Percentiles rank a stretch among this genome's conserved stretches.
phyloP scores from a whole-genome alignment of 345 rosid genomes.

The Nephelium lappaceum region DNA sequence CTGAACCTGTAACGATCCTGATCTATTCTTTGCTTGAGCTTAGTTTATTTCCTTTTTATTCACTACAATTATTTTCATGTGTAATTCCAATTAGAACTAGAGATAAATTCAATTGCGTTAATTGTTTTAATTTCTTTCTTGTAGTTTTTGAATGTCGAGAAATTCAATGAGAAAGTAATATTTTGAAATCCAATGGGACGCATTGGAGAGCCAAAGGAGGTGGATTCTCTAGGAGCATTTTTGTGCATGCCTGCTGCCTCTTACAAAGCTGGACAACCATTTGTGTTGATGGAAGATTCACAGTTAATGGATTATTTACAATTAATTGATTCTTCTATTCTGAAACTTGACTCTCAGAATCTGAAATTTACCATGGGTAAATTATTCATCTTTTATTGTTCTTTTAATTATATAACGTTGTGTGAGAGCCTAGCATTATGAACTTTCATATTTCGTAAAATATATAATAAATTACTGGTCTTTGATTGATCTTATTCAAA shows the following conservation, averaged over 20 bases:
- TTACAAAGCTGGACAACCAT: slow-evolving; percentile 66
- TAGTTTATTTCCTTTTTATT: too few species aligned
- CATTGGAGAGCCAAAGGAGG: slow-evolving; percentile 53
- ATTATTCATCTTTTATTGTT: too few species aligned
- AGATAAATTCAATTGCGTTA: too few species aligned
- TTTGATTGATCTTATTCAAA: too few species aligned
- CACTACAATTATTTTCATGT: too few species aligned
- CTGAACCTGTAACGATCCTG: background rate
- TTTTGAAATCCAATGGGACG: slow-evolving; percentile 54
- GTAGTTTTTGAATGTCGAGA: background rate
- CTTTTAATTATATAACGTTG: too few species aligned
- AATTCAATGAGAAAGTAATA: slow-evolving; percentile 20
- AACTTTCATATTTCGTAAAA: too few species aligned
- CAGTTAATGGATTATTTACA: slow-evolving; percentile 50
- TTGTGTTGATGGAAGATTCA: slow-evolving; percentile 55
- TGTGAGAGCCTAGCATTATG: too few species aligned
- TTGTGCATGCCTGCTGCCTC: slow-evolving; percentile 68
- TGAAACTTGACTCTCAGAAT: background rate
- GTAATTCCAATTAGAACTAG: too few species aligned
- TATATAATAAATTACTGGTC: too few species aligned
- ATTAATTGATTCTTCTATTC: slow-evolving; percentile 28
- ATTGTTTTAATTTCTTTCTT: background rate
- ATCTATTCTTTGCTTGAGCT: too few species aligned
- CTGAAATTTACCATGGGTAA: too few species aligned
- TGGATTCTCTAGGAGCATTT: slow-evolving; percentile 51